A percentile compares a stretch with the other conserved stretches of the same genome.
Conservation (phyloP, 768 basidiomycete genomes). For the Boletus subparvulus region DNA sequence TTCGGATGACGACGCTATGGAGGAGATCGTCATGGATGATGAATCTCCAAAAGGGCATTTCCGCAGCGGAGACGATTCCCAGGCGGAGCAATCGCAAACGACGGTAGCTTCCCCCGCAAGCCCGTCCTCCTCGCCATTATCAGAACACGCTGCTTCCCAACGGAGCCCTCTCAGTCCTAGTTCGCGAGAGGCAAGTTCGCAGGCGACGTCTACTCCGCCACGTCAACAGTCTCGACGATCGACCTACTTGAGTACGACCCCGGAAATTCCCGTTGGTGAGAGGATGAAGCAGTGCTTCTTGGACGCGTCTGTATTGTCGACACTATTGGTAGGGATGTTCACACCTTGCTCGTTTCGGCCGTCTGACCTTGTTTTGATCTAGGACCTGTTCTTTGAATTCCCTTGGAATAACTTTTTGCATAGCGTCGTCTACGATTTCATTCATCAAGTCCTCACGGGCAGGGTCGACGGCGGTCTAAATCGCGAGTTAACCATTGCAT, state of each 20-base stretch:
- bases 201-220: slow-evolving; percentile 45
- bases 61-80: slow-evolving; percentile 28
- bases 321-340: slow-evolving; percentile 64
- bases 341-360: neutral
- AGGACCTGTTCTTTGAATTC: slow-evolving; percentile 95
- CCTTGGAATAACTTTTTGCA: slow-evolving; percentile 99
- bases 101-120: slow-evolving; percentile 32
- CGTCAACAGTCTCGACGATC: slow-evolving; percentile 56
- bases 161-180: slow-evolving; percentile 26
- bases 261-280: slow-evolving; percentile 67
- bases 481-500: slow-evolving; percentile 74
- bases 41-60: slow-evolving; percentile 43
- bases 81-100: slow-evolving; percentile 31
- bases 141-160: slow-evolving; percentile 30
- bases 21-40: slow-evolving; percentile 78
- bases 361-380: neutral
- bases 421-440: slow-evolving; percentile 91
- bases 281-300: slow-evolving; percentile 76
- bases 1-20: slow-evolving; percentile 79
- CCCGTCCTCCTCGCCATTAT: slow-evolving; percentile 30
- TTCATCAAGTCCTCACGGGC: slow-evolving; percentile 94
- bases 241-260: slow-evolving; percentile 31
- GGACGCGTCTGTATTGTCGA: slow-evolving; percentile 68
- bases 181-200: slow-evolving; percentile 32
- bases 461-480: slow-evolving; percentile 81